A percentile compares a stretch with the other conserved stretches of the same genome.
Evolutionary conservation across 1,284 basidiomycete genomes (phyloP).

Genomic region (Leccinum griseonigrum): DNA sequence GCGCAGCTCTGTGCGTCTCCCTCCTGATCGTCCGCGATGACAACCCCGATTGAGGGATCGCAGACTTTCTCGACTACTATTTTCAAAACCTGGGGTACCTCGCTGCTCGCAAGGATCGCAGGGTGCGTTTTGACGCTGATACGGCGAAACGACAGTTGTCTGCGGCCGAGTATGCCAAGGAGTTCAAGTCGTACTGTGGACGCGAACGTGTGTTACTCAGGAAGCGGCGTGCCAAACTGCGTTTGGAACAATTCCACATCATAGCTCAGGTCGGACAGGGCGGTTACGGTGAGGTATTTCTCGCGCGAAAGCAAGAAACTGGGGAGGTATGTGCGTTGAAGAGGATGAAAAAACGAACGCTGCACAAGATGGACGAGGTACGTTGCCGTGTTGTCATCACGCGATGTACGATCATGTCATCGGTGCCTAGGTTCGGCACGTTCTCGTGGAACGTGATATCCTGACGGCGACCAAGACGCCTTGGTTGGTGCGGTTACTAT

Average conservation of each 20-base stretch:
- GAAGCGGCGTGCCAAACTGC: constrained; percentile 82
- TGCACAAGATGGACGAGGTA: constrained; percentile 97
- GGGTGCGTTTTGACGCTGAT: constrained; percentile 80
- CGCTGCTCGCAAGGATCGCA: constrained; percentile 77
- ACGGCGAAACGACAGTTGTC: constrained; percentile 67
- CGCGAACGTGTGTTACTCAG: constrained; percentile 90
- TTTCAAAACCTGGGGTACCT: constrained; percentile 91
- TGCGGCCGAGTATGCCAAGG: constrained; percentile 65
- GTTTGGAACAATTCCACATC: constrained; percentile 91
- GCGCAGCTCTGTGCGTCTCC: constrained; percentile 83
- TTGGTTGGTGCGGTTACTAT: constrained; percentile 90
- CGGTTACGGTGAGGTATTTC: constrained; percentile 93
- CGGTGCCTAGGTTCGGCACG: constrained; percentile 74
- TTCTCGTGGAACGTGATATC: constrained; percentile 95
- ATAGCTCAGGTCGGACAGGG: constrained; percentile 97
- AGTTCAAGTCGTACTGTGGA: constrained; percentile 89
- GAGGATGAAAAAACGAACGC: constrained; percentile 91
- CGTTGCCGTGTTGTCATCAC: neutral
- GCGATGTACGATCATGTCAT: constrained; percentile 4
- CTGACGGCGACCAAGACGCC: constrained; percentile 93
- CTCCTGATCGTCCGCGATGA: constrained; percentile 43
- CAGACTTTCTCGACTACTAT: constrained; percentile 94
- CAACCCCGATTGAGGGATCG: constrained; percentile 13
- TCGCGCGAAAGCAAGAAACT: constrained; percentile 89
- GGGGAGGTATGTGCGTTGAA: constrained; percentile 94